Base-by-base conservation (phyloP, 2,329 filamentous ascomycete genomes). In the Immersiporthe knoxdaviesiana region DNA sequence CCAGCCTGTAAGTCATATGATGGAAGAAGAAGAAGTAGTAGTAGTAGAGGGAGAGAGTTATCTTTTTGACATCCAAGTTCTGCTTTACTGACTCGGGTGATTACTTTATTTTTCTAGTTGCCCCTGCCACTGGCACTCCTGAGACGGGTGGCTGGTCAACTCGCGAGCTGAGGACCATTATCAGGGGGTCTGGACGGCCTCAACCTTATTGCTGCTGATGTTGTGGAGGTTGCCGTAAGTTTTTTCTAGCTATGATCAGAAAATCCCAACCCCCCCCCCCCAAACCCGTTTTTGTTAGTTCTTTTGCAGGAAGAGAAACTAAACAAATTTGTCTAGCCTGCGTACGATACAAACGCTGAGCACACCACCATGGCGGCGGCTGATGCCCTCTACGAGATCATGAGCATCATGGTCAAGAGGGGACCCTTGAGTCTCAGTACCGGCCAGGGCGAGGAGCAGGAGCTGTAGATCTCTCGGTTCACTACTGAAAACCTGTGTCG, bases 361-460 rank as follows among this genome's bases (percentile, higher is more conserved):
- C 83, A 88, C 72, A 92, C 90, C 1, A 91, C 90, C n/a, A 92
- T 92, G 89, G 89, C 89, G 1, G 89, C 90, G 2, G 90, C 90
- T 5, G 79, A 94, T 78, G 87, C 87, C 0, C 79, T 94, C 27
- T 94, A 91, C 75, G 91, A 95, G 79, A 87, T 94, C 62, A 91
- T 94, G 87, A 92, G 88, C 16, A 84, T 94, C 71, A 94, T 94
- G 91, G 91, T 93, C 21, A 92, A 93, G 84, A 90, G 89, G 74
- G 92, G 91, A 0, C 90, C 91, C 0, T 59, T 75, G 58, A 75
- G 74, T 67, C 68, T 61, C 14, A 35, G 35, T 44, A 37, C 63
- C 37, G 41, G 12, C 14, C 44, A 59, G 56, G 32, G 56, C 3
- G 56, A 37, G 32, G 56, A 59, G 56, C 56, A 59, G 32, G 56